Conservation (phyloP, 352 stramenopile genomes). For the Thalassiosira oceanica region DNA sequence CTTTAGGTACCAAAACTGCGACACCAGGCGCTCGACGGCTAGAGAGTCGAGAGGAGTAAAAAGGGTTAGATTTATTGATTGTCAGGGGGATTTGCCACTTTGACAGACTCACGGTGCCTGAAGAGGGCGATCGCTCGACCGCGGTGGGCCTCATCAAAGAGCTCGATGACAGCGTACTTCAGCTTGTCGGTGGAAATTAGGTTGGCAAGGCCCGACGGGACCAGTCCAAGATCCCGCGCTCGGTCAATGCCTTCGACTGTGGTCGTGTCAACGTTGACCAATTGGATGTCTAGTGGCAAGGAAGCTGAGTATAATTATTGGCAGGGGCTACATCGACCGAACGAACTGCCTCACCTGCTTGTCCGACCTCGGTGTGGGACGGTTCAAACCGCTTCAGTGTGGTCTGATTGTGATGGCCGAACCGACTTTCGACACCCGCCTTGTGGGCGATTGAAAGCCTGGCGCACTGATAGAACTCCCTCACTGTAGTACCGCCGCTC, state of each 20-base stretch:
- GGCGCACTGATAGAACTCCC: conserved; percentile 45
- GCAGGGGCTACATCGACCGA: conserved; percentile 10
- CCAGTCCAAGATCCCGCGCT: conserved; percentile 30
- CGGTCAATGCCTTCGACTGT: conserved; percentile 36
- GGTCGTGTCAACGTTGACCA: conserved; percentile 56
- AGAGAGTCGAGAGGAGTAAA: too few species aligned
- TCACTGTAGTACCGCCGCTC: conserved; percentile 49
- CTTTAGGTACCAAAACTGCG: conserved; percentile 56
- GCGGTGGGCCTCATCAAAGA: conserved; percentile 33
- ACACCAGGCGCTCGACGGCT: conserved; percentile 43
- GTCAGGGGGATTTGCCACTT: too few species aligned
- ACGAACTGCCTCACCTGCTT: too few species aligned
- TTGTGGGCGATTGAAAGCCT: conserved; percentile 23
- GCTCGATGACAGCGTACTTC: conserved; percentile 18
- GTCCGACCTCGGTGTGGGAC: too few species aligned
- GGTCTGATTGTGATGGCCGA: conserved; percentile 28
- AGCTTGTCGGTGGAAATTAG: conserved; percentile 44
- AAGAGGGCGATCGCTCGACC: conserved; percentile 49
- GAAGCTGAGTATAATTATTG: background rate
- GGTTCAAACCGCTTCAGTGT: too few species aligned
- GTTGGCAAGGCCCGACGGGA: conserved; percentile 17
- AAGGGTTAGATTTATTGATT: too few species aligned
- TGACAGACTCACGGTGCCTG: conserved; percentile 38
- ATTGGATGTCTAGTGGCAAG: too few species aligned
- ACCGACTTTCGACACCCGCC: conserved; percentile 15